These are phyloP conservation scores for Trichocladium antarcticum DNA, from an alignment of 495 filamentous ascomycete species.

Conservation along the genomic window DNA sequence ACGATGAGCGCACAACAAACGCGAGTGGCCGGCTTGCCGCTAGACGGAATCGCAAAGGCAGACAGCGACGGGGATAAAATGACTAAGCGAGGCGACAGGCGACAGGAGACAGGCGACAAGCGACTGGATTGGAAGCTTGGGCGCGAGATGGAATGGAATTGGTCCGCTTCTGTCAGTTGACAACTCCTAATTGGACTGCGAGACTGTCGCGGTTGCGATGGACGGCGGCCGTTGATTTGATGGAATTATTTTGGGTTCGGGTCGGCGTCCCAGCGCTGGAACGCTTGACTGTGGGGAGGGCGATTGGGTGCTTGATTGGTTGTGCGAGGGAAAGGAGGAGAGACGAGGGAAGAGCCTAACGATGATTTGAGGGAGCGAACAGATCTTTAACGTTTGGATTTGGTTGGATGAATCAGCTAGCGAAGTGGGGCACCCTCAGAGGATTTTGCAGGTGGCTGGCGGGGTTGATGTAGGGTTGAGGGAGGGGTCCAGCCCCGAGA, in stretches of 20 bases:
- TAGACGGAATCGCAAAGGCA: not conserved
- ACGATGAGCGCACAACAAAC: too few relatives aligned
- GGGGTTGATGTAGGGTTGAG: constrained; percentile 8
- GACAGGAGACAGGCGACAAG: constrained; percentile 13
- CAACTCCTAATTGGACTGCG: constrained; percentile 26
- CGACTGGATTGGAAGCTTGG: too few relatives aligned
- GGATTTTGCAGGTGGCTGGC: constrained; percentile 22
- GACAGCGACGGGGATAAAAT: constrained; percentile 3
- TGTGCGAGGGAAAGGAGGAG: constrained; percentile 33
- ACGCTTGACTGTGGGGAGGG: constrained; percentile 23
- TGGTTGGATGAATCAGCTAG: constrained; percentile 37
- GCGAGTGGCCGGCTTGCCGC: too few relatives aligned
- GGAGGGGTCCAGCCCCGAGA: constrained; percentile 18
- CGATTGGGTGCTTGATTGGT: constrained; percentile 33
- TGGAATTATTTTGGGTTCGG: constrained; percentile 20
- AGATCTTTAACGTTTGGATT: constrained; percentile 29
- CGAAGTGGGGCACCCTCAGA: constrained; percentile 14
- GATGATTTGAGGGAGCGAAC: constrained; percentile 34
- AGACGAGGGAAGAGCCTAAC: constrained; percentile 29
- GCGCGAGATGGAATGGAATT: too few relatives aligned
- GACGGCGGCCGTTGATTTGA: constrained; percentile 29
- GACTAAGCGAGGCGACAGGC: constrained; percentile 10
- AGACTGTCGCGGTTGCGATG: constrained; percentile 13
- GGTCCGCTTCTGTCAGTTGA: not conserved
- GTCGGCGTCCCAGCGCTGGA: constrained; percentile 17